Evolutionary conservation across 2,329 filamentous ascomycete genomes (phyloP).

Genomic region (Calonectria pauciramosa): DNA sequence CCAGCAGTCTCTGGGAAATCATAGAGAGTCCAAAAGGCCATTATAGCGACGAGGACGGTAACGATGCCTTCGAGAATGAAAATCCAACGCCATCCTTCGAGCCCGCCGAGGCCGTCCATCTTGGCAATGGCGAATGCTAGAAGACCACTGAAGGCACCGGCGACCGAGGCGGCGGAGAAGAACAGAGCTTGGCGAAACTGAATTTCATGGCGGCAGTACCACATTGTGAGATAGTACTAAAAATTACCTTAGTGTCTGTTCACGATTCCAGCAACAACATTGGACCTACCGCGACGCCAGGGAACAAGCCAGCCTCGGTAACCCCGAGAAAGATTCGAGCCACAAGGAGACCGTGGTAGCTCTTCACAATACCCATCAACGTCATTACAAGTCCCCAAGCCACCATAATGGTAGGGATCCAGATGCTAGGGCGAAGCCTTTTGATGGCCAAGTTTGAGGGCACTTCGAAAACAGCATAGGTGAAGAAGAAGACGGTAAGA

Average conservation of each 20-base stretch:
- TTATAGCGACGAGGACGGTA: slow-evolving; percentile 76
- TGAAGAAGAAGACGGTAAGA: slow-evolving; percentile 81
- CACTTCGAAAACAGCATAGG: slow-evolving; percentile 82
- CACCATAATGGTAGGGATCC: slow-evolving; percentile 83
- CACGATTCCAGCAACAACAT: too few species aligned
- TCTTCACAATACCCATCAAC: slow-evolving; percentile 66
- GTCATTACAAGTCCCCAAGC: slow-evolving; percentile 66
- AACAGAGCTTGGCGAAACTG: slow-evolving; percentile 76
- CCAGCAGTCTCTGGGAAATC: slow-evolving; percentile 85
- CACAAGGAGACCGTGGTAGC: slow-evolving; percentile 61
- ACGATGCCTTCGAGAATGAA: slow-evolving; percentile 79
- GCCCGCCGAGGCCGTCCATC: slow-evolving; percentile 75
- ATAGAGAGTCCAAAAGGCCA: slow-evolving; percentile 79
- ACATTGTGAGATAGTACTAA: slow-evolving; percentile 68
- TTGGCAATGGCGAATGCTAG: slow-evolving; percentile 78
- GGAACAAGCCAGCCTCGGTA: slow-evolving; percentile 77
- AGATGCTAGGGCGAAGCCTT: slow-evolving; percentile 78
- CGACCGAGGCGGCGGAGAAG: slow-evolving; percentile 85
- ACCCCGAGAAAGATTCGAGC: slow-evolving; percentile 73
- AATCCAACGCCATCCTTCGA: slow-evolving; percentile 75
- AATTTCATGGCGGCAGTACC: slow-evolving; percentile 71
- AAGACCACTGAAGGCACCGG: slow-evolving; percentile 82
- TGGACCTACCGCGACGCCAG: slow-evolving; percentile 66
- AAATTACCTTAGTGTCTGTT: background rate
- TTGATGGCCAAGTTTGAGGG: slow-evolving; percentile 86